Base-by-base conservation (phyloP, 306 rosid species). In the Cajanus cajan region DNA sequence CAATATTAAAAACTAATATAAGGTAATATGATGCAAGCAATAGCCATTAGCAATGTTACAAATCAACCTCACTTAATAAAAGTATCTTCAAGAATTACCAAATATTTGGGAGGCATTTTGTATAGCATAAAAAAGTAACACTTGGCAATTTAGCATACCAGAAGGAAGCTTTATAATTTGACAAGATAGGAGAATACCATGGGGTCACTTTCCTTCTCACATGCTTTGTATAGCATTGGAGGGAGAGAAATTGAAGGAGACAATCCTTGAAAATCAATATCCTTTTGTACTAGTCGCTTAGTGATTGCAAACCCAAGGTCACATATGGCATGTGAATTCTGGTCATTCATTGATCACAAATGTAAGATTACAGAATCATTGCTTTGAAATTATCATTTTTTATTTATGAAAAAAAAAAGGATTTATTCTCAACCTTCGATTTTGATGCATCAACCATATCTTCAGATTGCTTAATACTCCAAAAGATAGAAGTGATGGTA, bases 291-390 rank as follows among this genome's bases (percentile, higher is more conserved):
- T 31, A 95, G 70, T 78, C 89, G 89, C 87, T 90, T 93, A 69
- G 88, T 86, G 77, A 93, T 90, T 70, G 96, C 90, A 84, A 93
- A 78, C 58, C 98, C 99, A 72, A 95, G 97, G 87, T 95, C 98
- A 89, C 96, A 91, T 81, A 95, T 89, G 74, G 92, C 99, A 87
- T 89, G 83, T 22, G 99, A 93, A 78, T 88, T 93, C 99, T 95
- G 96, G 71, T n/a, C 86, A 84, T 73, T 79, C 83, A 87, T 78
- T 37, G 31, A 80, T 70, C 57, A 78, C 45, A 82, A 39, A 59
- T 1, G 63, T 87, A 75, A 89, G 88, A 64, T 71, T 61, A 52
- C 51, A 79, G 59, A 68, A 57, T 39, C 40, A 76, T 73, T 13
- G 28, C 18, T 58, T 73, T 59, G 18, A 61, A 43, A 58, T 40